Conservation (phyloP, 2,329 filamentous ascomycete species). For the Exophiala sp. region DNA sequence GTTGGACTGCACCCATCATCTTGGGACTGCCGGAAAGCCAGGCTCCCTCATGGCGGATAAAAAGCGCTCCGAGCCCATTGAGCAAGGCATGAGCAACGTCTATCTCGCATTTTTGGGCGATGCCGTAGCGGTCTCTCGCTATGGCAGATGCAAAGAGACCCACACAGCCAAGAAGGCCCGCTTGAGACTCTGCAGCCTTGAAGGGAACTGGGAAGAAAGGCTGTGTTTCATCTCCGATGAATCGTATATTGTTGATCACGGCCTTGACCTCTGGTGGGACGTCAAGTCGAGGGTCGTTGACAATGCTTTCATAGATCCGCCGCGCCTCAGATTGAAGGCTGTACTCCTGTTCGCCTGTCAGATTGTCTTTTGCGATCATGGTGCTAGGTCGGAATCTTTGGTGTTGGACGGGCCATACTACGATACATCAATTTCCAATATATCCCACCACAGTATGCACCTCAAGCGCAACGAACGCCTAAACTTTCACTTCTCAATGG, state of each 20-base stretch:
- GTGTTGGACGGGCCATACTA: not conserved
- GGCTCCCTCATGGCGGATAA: slow-evolving; percentile 4
- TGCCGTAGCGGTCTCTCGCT: slow-evolving; percentile 52
- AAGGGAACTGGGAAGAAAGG: slow-evolving; percentile 46
- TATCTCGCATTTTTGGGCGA: slow-evolving; percentile 1
- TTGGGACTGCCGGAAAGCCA: slow-evolving; percentile 8
- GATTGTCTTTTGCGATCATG: not conserved
- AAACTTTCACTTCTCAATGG: too few relatives aligned
- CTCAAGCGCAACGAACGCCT: too few relatives aligned
- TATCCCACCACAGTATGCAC: too few relatives aligned
- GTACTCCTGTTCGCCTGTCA: not conserved
- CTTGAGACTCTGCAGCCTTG: slow-evolving; percentile 52
- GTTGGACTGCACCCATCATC: slow-evolving; percentile 5
- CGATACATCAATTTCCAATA: not conserved
- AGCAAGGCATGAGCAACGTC: slow-evolving; percentile 11
- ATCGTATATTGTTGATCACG: slow-evolving; percentile 35
- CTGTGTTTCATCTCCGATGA: slow-evolving; percentile 36
- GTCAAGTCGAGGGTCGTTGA: not conserved
- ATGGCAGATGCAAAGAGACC: slow-evolving; percentile 59
- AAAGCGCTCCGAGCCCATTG: slow-evolving; percentile 8
- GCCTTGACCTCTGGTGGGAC: slow-evolving; percentile 32
- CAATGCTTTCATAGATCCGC: not conserved
- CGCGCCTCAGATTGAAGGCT: not conserved
- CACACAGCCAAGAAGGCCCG: slow-evolving; percentile 59
- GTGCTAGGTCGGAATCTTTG: not conserved